Base-by-base conservation (phyloP, 192 early-diverging fungal genomes). In the Coemansia biformis region DNA sequence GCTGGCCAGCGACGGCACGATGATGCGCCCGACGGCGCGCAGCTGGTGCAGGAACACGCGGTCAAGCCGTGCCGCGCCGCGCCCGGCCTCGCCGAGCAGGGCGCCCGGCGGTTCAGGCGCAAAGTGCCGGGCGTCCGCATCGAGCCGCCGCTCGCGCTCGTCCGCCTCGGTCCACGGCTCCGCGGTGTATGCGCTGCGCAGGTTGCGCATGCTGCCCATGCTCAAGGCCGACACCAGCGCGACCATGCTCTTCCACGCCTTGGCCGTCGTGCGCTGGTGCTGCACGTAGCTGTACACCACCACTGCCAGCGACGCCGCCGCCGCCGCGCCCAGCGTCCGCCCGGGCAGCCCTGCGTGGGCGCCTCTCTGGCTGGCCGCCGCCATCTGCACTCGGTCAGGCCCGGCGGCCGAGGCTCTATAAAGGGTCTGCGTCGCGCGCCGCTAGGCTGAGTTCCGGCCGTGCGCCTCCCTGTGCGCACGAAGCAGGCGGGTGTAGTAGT, bases 1-100 rank as follows among this genome's bases (percentile, higher is more conserved):
- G 62, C 82, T 84, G 8, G 71, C 66, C 69, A 85, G 76, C 18
- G 66, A 75, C 16, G 94, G 94, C 48, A 94, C 83, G 47, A 89
- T 79, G 66, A 94, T 87, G 44, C 78, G 80, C 46, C 83, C 73
- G 63, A 97, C 81, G 31, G 85, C 82, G 16, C 78, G 69, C 26
- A 87, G 63, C 72, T 88, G 86, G 50, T 43, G 51, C 23, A 74
- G 29, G 21, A 74, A 74, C 57, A 31, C 54, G 10, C 54, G 46
- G 59, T 74, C 61, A 4, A 74, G 54, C 38, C 52, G 51, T 5
- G 64, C 28, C 50, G 54, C 0, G 61, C 24, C 19, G 18, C 35
- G 23, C 4, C 35, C 42, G 4, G 22, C 29, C 15, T 10, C 24
- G 12, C 38, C 30, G 1, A 4, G n/a, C 38, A 2, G 14, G 8